Base-by-base conservation (phyloP, 192 early-diverging fungal species). In the Entrophospora sp. region DNA sequence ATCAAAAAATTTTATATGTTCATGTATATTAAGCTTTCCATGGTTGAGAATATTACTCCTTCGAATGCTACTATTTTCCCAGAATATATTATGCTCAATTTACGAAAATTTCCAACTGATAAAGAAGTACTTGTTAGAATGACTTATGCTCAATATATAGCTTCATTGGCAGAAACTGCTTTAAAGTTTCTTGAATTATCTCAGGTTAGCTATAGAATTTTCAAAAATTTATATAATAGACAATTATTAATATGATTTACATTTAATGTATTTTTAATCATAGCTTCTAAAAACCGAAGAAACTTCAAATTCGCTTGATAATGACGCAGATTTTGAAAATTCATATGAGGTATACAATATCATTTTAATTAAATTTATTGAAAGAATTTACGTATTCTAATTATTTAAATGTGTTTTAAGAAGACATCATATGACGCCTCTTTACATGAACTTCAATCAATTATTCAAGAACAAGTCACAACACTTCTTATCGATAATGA, bases 21-120 rank as follows among this genome's bases (percentile, higher is more conserved):
- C n/a, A n/a, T n/a, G 2, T 34, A 18, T 27, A 0, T n/a, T 24
- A 57, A 91, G 89, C 61, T 96, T 18, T 73, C 78, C n/a, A 85
- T 82, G 51, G 83, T 96, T 27, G 83, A 88, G 30, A 83, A 78
- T 1, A 78, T 96, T 18, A 86, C 91, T 30, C 81, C 90, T 0
- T 82, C 85, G 38, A 91, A 96, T 70, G 88, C 86, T 35, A 86
- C 84, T 14, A 86, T 97, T 10, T 97, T 96, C 59, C 89, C 87
- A 30, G 95, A 96, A 64, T 96, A 94, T 64, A 82, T 97, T 24
- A 73, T 93, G 13, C 93, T 93, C 8, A 78, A 80, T 20, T 60
- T 96, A 28, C 84, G 86, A 48, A 70, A 77, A 27, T 84, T 94
- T 64, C 71, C 86, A 3, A 71, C 72, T 1, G 94, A 96, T 67